A percentile compares a stretch with the other conserved stretches of the same genome.
Conservation (phyloP, 148 eudicot species). For the Pharnaceum exiguum region DNA sequence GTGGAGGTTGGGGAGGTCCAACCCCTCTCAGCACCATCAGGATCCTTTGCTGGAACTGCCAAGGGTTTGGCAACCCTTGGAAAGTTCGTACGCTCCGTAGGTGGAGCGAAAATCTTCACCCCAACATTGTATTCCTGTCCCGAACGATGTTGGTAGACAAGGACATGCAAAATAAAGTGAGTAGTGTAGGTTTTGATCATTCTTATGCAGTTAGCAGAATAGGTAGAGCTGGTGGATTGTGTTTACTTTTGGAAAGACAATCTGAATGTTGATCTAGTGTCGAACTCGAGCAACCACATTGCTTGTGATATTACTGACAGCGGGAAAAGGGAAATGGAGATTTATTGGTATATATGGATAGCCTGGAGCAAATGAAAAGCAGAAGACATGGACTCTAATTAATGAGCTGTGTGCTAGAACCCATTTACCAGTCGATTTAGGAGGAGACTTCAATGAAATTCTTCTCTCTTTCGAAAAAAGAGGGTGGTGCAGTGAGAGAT, state of each 20-base stretch:
- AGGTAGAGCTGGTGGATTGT: too few relatives aligned
- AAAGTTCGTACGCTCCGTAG: background rate
- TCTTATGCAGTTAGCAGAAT: too few relatives aligned
- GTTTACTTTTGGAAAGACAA: too few relatives aligned
- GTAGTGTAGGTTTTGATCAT: background rate
- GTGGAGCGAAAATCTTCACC: background rate
- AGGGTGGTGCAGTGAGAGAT: background rate
- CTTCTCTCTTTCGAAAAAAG: background rate
- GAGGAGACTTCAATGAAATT: constrained; percentile 5
- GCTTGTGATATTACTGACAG: too few relatives aligned
- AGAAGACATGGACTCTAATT: background rate
- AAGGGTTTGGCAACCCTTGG: background rate
- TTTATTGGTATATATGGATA: background rate
- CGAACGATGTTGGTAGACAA: background rate
- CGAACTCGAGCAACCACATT: too few relatives aligned
- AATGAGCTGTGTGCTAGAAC: background rate
- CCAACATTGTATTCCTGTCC: background rate
- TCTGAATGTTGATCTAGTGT: too few relatives aligned
- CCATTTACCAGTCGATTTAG: background rate
- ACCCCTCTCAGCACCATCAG: too few relatives aligned
- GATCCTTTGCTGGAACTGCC: background rate
- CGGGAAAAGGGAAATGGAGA: background rate
- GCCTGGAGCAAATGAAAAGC: background rate
- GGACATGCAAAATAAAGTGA: background rate
- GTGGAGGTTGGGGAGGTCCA: too few relatives aligned